phyloP scores from a whole-genome alignment of 495 filamentous ascomycete species.

The Xylaria nigripes region DNA sequence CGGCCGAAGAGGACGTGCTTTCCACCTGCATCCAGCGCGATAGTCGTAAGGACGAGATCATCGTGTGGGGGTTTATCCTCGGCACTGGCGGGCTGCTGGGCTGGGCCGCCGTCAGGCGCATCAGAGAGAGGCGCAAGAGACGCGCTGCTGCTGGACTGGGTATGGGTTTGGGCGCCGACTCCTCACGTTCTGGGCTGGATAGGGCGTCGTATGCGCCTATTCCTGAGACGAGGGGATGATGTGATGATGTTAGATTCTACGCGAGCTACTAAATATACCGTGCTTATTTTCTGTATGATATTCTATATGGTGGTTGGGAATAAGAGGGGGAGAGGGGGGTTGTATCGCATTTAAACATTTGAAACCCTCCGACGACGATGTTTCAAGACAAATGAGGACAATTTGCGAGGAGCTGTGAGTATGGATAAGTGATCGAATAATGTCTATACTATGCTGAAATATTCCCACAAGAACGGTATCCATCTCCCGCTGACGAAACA shows the following conservation, averaged over 20 bases:
- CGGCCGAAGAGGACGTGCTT: constrained; percentile 77
- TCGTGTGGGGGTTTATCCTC: constrained; percentile 83
- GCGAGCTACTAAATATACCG: neutral
- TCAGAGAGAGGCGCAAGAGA: constrained; percentile 44
- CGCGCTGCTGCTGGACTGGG: neutral
- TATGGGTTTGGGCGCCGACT: neutral
- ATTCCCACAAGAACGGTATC: neutral
- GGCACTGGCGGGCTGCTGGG: constrained; percentile 73
- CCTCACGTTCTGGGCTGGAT: neutral
- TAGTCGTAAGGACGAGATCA: constrained; percentile 77
- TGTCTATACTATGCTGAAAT: neutral
- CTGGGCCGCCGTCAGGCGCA: constrained; percentile 60
- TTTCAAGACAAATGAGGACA: no score
- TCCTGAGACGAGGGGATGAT: neutral
- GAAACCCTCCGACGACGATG: no score
- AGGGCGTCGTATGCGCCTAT: constrained; percentile 1
- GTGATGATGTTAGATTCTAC: neutral
- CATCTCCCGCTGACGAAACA: neutral
- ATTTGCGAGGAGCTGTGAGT: no score
- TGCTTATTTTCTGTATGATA: neutral
- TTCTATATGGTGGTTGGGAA: neutral
- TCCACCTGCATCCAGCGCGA: constrained; percentile 93
- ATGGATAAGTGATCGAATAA: no score
- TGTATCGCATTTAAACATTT: no score
- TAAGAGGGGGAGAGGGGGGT: neutral